These are phyloP conservation scores for Gleditsia sinensis DNA, from an alignment of 306 rosid species.

Conservation along the genomic window DNA sequence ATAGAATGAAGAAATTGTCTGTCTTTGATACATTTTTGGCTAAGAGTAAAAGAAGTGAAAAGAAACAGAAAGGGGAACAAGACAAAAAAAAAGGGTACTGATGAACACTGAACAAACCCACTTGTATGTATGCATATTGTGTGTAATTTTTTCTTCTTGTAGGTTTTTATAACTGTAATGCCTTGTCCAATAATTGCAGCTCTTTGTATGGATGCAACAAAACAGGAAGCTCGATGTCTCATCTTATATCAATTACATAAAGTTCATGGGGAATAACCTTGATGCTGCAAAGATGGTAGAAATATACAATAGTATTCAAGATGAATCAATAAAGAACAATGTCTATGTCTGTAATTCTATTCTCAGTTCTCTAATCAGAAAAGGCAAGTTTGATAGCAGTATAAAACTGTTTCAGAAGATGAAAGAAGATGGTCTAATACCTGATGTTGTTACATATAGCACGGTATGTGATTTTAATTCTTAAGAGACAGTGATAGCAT, in stretches of 20 bases:
- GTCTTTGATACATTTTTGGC: neutral
- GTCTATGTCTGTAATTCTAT: constrained; percentile 73
- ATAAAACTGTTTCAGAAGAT: constrained; percentile 68
- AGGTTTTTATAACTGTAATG: neutral
- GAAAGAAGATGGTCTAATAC: constrained; percentile 73
- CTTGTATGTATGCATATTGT: neutral
- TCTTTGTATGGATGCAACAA: constrained; percentile 90
- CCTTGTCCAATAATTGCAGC: constrained; percentile 53
- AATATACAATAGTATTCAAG: constrained; percentile 63
- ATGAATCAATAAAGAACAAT: constrained; percentile 57
- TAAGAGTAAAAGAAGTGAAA: neutral
- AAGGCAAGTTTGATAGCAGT: constrained; percentile 64
- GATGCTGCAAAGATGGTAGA: constrained; percentile 64
- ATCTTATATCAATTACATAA: constrained; percentile 71
- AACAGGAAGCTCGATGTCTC: constrained; percentile 60
- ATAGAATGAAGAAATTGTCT: neutral
- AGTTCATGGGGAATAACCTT: constrained; percentile 67
- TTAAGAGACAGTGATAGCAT: neutral
- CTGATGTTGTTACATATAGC: constrained; percentile 86
- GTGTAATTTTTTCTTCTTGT: neutral
- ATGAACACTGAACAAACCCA: neutral
- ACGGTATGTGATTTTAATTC: constrained; percentile 55
- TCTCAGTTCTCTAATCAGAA: constrained; percentile 68
- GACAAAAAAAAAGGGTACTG: neutral
- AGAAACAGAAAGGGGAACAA: neutral